Evolutionary conservation across 208 protist species (phyloP).

Genomic region (Trypanosoma theileri): DNA sequence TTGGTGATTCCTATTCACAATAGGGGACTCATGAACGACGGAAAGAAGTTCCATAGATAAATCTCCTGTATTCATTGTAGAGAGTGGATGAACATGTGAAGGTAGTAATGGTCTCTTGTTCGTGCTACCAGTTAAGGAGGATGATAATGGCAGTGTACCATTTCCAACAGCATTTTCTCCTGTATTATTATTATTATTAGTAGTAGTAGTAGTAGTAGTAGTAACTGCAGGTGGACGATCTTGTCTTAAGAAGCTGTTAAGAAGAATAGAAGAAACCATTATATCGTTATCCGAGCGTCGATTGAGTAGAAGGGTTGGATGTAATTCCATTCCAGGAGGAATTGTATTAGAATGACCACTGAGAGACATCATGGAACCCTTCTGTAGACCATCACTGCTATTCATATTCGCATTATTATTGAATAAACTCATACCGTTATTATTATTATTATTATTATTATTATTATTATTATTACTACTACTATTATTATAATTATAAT

Average conservation of each 20-base stretch:
- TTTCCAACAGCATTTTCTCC: background rate
- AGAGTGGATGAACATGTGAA: too few species aligned
- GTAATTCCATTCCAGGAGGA: background rate
- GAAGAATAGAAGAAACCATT: slow-evolving; percentile 14
- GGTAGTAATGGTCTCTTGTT: too few species aligned
- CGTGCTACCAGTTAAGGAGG: too few species aligned
- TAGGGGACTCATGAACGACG: too few species aligned
- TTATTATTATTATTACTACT: background rate
- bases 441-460: background rate
- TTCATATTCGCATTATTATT: background rate
- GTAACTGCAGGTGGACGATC: background rate
- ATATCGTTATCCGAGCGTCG: background rate
- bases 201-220: background rate
- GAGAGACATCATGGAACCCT: background rate
- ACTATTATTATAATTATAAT: background rate
- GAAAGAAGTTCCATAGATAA: too few species aligned
- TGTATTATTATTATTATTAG: background rate
- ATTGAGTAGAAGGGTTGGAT: background rate
- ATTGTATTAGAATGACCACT: background rate
- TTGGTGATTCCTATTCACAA: too few species aligned
- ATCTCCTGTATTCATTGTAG: too few species aligned
- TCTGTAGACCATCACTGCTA: background rate
- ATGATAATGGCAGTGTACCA: too few species aligned
- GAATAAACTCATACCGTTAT: background rate
- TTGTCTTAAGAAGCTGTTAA: background rate